Evolutionary conservation across 192 early-diverging fungal species (phyloP), one percentile per base, ranked within the genome.

Genomic region (Podochytrium sp.): DNA sequence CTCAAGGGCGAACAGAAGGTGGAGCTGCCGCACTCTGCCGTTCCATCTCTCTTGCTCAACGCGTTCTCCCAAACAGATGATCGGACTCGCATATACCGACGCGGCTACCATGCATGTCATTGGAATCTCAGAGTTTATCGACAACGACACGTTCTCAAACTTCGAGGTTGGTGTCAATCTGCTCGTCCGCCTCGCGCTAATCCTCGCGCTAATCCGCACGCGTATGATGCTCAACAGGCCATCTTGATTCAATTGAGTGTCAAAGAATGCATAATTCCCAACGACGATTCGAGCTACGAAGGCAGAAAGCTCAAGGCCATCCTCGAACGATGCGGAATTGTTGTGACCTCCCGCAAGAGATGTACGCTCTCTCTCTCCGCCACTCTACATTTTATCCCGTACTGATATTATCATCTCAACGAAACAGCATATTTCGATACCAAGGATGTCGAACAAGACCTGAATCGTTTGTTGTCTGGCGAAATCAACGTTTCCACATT

Each of bases 41-140:
- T 65, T 65, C 4, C 40, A 38, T n/a, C n/a, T n/a, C n/a, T n/a
- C n/a, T n/a, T n/a, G n/a, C n/a, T n/a, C n/a, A n/a, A n/a, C n/a
- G n/a, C n/a, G n/a, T n/a, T n/a, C n/a, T 65, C 76, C 51, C 32
- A 25, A 6, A 10, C 47, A 88, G 82, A 75, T 83, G 4, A 88
- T 96, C n/a, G 96, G 96, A 1, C 91, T 94, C 4, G 90, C 94
- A 3, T 95, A 93, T 78, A 91, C 92, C 1, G 96, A 99, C 73
- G 90, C 95, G 0, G 92, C 95, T 1, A 86, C 77, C 4, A 75
- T 89, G 61, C 86, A 92, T 14, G 85, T 81, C 23, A 79, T 98
- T 25, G 94, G 93, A 2, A 87, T 97, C 30, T 75, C 90, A 51
- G 93, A 98, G 81, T 98, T 99, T 79, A 78, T 92, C 10, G 97